A percentile compares a stretch with the other conserved stretches of the same genome.
These are phyloP conservation scores for Senna siamea DNA, from an alignment of 306 rosid genomes.

Conservation along the genomic window DNA sequence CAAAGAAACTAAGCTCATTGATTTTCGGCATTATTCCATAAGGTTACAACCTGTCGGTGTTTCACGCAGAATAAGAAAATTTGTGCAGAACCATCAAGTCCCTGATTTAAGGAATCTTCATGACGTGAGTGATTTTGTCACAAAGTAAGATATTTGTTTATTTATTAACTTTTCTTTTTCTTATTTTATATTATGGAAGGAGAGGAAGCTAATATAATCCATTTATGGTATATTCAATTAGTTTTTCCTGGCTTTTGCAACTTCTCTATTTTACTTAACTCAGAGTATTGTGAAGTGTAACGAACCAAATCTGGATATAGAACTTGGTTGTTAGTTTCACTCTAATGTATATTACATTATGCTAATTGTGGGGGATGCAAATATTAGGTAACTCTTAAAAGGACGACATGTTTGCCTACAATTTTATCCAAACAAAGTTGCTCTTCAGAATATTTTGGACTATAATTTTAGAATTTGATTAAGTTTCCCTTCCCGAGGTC, in stretches of 20 bases:
- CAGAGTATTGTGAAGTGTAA: conserved; percentile 4
- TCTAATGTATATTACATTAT: background rate
- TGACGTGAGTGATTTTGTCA: conserved; percentile 93
- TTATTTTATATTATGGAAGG: conserved; percentile 7
- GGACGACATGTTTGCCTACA: background rate
- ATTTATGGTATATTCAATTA: background rate
- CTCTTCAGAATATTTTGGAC: background rate
- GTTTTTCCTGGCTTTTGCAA: conserved; percentile 17
- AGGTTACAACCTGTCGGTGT: conserved; percentile 95
- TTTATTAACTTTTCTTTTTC: conserved; percentile 12
- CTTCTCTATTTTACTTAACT: conserved; percentile 1
- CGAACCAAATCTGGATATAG: background rate
- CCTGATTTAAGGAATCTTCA: conserved; percentile 92
- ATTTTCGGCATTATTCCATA: conserved; percentile 93
- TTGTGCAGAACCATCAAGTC: conserved; percentile 91
- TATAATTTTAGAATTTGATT: conserved; percentile 17
- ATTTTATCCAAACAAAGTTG: background rate
- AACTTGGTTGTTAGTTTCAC: background rate
- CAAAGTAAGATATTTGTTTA: conserved; percentile 66
- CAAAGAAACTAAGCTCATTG: conserved; percentile 85
- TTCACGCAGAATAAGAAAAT: conserved; percentile 81
- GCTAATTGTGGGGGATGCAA: background rate
- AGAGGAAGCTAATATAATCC: background rate
- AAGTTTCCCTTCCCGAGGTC: background rate
- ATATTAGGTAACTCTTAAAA: background rate